Evolutionary conservation across 177 flowering plant genomes (phyloP).

Genomic region (Vitis hybrid): DNA sequence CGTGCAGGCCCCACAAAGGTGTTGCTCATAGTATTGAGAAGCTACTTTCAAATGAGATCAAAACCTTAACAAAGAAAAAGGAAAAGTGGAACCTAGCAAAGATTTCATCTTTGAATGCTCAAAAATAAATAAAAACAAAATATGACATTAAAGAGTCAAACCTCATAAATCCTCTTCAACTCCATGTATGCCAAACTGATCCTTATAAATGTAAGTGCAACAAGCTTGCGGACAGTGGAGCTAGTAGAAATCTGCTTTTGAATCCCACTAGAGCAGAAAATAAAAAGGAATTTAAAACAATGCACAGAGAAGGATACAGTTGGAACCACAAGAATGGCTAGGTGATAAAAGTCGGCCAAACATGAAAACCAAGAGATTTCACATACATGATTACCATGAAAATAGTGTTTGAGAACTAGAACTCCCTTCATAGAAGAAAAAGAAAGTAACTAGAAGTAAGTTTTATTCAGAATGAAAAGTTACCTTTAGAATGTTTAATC

Average conservation of each 20-base stretch:
- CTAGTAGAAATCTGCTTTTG: slow-evolving; percentile 74
- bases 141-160: slow-evolving; percentile 16
- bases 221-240: slow-evolving; percentile 51
- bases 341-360: background rate
- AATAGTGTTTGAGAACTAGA: background rate
- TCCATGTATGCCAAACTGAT: slow-evolving; percentile 82
- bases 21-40: no score
- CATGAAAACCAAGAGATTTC: background rate
- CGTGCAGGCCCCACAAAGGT: no score
- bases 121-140: slow-evolving; percentile 7
- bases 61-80: background rate
- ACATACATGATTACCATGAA: background rate
- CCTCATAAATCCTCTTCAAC: slow-evolving; percentile 82
- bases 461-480: background rate
- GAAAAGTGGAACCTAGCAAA: background rate
- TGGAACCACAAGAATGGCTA: background rate
- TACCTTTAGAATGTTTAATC: background rate
- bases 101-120: background rate
- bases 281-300: slow-evolving; percentile 1
- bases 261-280: slow-evolving; percentile 63
- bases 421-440: background rate
- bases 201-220: slow-evolving; percentile 63
- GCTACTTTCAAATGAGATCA: no score
- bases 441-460: background rate
- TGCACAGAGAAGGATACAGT: background rate